phyloP scores from a whole-genome alignment of 352 stramenopile species.

The Pythium volutum region DNA sequence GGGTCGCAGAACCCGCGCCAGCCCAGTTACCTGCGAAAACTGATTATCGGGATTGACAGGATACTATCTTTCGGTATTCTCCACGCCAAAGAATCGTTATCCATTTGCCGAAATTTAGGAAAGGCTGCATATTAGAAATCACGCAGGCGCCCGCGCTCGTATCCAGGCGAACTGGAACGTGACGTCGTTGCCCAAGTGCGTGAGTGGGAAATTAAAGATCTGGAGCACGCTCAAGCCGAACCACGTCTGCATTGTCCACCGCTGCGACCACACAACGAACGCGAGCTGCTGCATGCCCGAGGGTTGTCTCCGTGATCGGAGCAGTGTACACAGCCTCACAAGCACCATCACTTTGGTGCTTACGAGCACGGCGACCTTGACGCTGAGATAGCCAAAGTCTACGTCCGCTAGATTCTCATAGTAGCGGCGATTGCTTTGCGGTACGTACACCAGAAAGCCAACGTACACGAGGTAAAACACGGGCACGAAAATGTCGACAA shows the following conservation, averaged over 20 bases:
- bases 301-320: neutral
- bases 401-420: neutral
- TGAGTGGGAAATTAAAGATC: conserved; percentile 15
- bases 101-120: neutral
- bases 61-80: neutral
- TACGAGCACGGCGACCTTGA: neutral
- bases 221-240: conserved; percentile 3
- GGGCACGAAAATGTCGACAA: conserved; percentile 20
- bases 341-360: neutral
- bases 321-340: neutral
- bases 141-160: neutral
- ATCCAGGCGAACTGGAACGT: conserved; percentile 17
- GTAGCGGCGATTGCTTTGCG: conserved; percentile 3
- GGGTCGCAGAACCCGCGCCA: neutral
- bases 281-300: conserved; percentile 4
- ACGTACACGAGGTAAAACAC: conserved; percentile 13
- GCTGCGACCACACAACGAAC: conserved; percentile 8
- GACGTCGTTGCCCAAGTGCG: conserved; percentile 20
- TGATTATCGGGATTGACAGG: neutral
- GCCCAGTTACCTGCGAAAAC: neutral
- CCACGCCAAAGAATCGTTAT: neutral
- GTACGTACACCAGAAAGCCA: neutral
- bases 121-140: neutral
- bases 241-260: conserved; percentile 15
- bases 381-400: neutral